phyloP scores from a whole-genome alignment of 805 yeast genomes.

The Cephaloascus fragrans region DNA sequence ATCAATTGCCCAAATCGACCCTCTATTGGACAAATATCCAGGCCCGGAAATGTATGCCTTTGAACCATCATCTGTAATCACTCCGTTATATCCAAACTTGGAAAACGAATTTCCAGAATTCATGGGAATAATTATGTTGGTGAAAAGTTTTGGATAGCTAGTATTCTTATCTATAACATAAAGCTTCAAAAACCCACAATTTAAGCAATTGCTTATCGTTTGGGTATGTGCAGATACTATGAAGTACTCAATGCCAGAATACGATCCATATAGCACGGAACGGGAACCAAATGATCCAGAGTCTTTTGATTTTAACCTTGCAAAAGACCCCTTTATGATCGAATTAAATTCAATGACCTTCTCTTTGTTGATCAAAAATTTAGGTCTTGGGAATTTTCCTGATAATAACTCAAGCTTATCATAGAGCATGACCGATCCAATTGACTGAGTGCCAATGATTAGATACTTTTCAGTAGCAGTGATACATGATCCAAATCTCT shows the following conservation, averaged over 20 bases:
- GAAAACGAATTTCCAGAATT: slow-evolving; percentile 1
- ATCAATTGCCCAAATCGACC: slow-evolving; percentile 34
- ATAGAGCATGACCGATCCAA: slow-evolving; percentile 25
- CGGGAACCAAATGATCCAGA: slow-evolving; percentile 16
- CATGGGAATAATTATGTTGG: neutral
- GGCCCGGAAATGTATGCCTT: slow-evolving; percentile 31
- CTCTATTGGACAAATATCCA: slow-evolving; percentile 26
- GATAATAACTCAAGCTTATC: neutral
- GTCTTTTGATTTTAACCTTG: slow-evolving; percentile 2
- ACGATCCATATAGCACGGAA: slow-evolving; percentile 9
- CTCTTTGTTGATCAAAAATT: neutral
- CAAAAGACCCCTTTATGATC: neutral
- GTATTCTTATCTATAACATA: slow-evolving; percentile 12
- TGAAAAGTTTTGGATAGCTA: neutral
- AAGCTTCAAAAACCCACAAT: slow-evolving; percentile 32
- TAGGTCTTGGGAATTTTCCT: neutral
- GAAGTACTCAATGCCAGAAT: slow-evolving; percentile 11
- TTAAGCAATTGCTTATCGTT: slow-evolving; percentile 13
- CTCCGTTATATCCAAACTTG: slow-evolving; percentile 10
- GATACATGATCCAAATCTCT: slow-evolving; percentile 29
- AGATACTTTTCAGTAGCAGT: slow-evolving; percentile 13
- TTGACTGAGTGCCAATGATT: slow-evolving; percentile 27
- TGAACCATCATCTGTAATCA: slow-evolving; percentile 4
- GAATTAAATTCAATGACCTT: slow-evolving; percentile 8
- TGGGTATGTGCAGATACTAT: slow-evolving; percentile 17